Evolutionary conservation across 331 rosid genomes (phyloP).

Genomic region (Acacia concinna): DNA sequence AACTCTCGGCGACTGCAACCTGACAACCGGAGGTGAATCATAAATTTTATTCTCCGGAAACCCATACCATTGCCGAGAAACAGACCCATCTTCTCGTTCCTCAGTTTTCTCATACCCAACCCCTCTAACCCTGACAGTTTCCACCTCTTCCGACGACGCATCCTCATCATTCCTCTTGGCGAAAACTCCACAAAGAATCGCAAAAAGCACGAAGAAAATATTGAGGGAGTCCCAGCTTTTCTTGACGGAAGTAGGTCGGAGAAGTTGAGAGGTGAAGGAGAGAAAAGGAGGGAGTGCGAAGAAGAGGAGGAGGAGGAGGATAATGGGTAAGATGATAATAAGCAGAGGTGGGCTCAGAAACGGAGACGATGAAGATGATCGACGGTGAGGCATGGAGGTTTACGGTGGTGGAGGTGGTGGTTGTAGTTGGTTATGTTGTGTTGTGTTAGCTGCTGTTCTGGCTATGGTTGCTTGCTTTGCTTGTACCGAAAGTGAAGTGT

Average conservation of each 20-base stretch:
- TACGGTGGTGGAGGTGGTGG: not conserved
- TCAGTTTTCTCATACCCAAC: not conserved
- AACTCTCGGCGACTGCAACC: constrained; percentile 39
- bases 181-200: constrained; percentile 69
- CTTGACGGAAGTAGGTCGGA: constrained; percentile 55
- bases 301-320: constrained; percentile 51
- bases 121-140: not conserved
- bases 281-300: constrained; percentile 61
- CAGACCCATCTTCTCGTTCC: constrained; percentile 23
- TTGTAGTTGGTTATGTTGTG: not conserved
- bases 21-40: constrained; percentile 13
- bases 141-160: not conserved
- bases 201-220: constrained; percentile 63
- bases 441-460: not conserved
- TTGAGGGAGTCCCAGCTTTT: constrained; percentile 81
- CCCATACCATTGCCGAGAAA: constrained; percentile 58
- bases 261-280: constrained; percentile 48
- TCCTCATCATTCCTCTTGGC: constrained; percentile 63
- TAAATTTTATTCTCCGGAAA: constrained; percentile 46
- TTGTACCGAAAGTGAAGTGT: constrained; percentile 14
- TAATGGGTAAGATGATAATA: constrained; percentile 65
- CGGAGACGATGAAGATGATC: constrained; percentile 48
- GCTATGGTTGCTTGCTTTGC: constrained; percentile 3
- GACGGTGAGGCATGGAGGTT: constrained; percentile 56
- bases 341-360: constrained; percentile 60